phyloP scores from a whole-genome alignment of 2,329 filamentous ascomycete genomes.

The Calonectria montana region DNA sequence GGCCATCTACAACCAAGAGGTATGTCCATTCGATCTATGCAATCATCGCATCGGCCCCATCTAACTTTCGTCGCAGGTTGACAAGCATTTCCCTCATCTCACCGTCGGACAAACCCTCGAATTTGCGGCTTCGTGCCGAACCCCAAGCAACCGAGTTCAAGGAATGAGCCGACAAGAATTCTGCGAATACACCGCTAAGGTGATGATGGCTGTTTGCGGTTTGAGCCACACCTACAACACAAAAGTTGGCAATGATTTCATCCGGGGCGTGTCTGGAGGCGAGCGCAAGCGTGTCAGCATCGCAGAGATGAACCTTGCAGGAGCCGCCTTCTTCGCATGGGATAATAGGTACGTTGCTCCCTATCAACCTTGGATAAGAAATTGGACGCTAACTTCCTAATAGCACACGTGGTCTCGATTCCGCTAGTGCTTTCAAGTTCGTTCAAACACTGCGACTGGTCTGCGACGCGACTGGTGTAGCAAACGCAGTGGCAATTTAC shows the following conservation, averaged over 20 bases:
- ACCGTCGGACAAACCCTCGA: constrained; percentile 79
- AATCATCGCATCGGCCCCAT: constrained; percentile 57
- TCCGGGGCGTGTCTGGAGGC: constrained; percentile 77
- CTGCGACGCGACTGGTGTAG: constrained; percentile 71
- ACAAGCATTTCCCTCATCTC: constrained; percentile 82
- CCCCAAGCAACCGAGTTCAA: constrained; percentile 72
- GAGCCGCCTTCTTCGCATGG: constrained; percentile 70
- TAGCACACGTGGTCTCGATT: constrained; percentile 76
- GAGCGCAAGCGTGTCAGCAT: constrained; percentile 86
- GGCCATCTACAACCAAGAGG: constrained; percentile 83
- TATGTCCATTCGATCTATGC: constrained; percentile 9
- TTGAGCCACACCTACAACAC: constrained; percentile 79
- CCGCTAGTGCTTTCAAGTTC: constrained; percentile 79
- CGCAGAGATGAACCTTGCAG: constrained; percentile 78
- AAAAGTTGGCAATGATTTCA: constrained; percentile 79
- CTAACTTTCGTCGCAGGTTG: constrained; percentile 55
- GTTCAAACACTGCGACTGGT: constrained; percentile 73
- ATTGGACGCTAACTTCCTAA: neutral
- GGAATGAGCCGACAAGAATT: constrained; percentile 72
- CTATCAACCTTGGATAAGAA: neutral
- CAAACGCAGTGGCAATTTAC: constrained; percentile 77
- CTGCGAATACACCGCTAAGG: constrained; percentile 70
- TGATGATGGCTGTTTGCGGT: constrained; percentile 78
- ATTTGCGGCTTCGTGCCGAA: constrained; percentile 77
- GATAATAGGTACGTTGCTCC: constrained; percentile 62